These are phyloP conservation scores for Eragrostis tef DNA, from an alignment of 202 grass and related monocot genomes.

Conservation along the genomic window DNA sequence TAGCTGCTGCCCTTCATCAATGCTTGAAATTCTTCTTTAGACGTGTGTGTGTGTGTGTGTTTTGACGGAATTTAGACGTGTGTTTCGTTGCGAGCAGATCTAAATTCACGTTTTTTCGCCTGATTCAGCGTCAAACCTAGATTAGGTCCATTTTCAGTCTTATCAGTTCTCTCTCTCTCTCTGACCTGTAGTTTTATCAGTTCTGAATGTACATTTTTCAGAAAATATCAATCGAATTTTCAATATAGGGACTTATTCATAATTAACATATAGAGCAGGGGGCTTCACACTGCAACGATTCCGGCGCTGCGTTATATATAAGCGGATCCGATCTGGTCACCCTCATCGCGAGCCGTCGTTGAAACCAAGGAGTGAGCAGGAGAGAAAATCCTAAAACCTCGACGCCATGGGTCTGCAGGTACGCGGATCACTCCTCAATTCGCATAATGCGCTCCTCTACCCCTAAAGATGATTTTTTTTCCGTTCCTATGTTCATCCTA, in stretches of 20 bases:
- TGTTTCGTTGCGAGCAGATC: not conserved
- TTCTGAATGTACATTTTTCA: too few species aligned
- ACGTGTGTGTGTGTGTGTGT: too few species aligned
- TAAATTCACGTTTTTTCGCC: not conserved
- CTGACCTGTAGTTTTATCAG: too few species aligned
- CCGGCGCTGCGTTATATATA: conserved; percentile 34
- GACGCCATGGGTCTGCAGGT: conserved; percentile 58
- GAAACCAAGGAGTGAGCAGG: conserved; percentile 33
- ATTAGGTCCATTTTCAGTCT: not conserved
- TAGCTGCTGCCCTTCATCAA: conserved; percentile 32
- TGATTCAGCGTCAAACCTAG: not conserved
- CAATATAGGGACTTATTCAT: not conserved
- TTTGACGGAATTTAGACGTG: too few species aligned
- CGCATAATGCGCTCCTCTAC: not conserved
- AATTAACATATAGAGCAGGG: conserved; percentile 27
- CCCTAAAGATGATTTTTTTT: conserved; percentile 3
- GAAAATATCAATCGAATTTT: too few species aligned
- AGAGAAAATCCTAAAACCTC: conserved; percentile 2
- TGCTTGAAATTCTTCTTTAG: not conserved
- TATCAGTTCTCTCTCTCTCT: too few species aligned
- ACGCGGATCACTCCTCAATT: conserved; percentile 18
- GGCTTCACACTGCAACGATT: not conserved
- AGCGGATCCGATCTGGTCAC: conserved; percentile 31
- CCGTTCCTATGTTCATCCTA: not conserved
- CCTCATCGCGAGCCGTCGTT: not conserved